These are phyloP conservation scores for Pelargonium australe DNA, from an alignment of 441 rosid species.

Conservation along the genomic window DNA sequence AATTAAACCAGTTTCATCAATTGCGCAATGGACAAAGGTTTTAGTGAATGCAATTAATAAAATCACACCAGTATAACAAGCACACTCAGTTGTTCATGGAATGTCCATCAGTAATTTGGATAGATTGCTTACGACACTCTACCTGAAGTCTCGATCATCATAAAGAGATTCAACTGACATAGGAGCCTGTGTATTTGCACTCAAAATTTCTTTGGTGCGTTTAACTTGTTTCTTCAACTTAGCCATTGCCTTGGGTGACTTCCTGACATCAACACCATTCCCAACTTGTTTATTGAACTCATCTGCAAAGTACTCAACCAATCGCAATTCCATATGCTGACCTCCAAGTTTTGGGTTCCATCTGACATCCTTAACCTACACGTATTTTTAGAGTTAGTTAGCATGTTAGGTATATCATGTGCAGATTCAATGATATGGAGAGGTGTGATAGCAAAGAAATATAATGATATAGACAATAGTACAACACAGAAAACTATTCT, in stretches of 20 bases:
- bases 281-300: conserved; percentile 91
- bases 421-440: background rate
- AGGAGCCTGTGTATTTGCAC: conserved; percentile 84
- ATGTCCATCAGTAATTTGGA: background rate
- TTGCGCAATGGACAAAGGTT: too few species aligned
- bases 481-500: too few species aligned
- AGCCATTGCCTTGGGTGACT: conserved; percentile 91
- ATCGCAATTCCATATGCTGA: conserved; percentile 68
- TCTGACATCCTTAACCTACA: conserved; percentile 94
- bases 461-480: background rate
- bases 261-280: conserved; percentile 76
- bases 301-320: conserved; percentile 86
- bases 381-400: conserved; percentile 15
- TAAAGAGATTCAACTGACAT: conserved; percentile 88
- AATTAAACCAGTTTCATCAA: too few species aligned
- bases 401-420: conserved; percentile 4
- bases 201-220: conserved; percentile 91
- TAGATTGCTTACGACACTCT: conserved; percentile 10
- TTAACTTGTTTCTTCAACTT: conserved; percentile 93
- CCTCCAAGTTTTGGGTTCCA: conserved; percentile 94
- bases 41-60: background rate
- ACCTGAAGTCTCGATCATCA: conserved; percentile 96
- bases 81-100: background rate
- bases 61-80: background rate
- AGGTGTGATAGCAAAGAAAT: background rate